Evolutionary conservation across 2,329 filamentous ascomycete genomes (phyloP).

Genomic region (Claviceps fusiformis): DNA sequence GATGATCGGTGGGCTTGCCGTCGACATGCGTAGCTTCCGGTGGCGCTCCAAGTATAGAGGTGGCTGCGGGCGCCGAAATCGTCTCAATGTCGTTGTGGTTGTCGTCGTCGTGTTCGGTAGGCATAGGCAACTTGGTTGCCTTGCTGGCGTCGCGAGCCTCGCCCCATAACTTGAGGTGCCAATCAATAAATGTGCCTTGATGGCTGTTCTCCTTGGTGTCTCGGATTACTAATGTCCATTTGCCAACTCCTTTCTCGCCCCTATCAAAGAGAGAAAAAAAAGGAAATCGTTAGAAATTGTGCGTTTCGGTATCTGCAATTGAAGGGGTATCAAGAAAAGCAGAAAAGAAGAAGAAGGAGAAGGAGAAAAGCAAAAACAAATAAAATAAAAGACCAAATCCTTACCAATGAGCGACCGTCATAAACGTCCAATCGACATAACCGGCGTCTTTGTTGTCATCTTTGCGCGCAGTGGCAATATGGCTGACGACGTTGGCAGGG

Average conservation of each 20-base stretch:
- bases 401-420: conserved; percentile 94
- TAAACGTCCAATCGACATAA: conserved; percentile 95
- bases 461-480: conserved; percentile 64
- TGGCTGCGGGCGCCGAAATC: conserved; percentile 13
- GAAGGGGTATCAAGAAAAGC: background rate
- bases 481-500: conserved; percentile 66
- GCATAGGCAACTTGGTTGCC: conserved; percentile 65
- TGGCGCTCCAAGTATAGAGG: conserved; percentile 33
- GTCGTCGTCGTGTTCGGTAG: conserved; percentile 68
- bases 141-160: conserved; percentile 66
- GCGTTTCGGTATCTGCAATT: background rate
- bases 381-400: conserved; percentile 13
- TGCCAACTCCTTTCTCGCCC: conserved; percentile 79
- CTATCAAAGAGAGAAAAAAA: conserved; percentile 24
- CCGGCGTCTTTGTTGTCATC: conserved; percentile 53
- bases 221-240: conserved; percentile 82
- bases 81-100: conserved; percentile 57
- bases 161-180: conserved; percentile 90
- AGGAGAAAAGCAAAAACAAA: no score
- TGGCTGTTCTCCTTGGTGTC: conserved; percentile 68
- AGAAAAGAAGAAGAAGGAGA: no score
- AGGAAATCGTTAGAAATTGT: background rate
- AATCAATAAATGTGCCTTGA: conserved; percentile 72
- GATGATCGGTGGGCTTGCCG: conserved; percentile 45
- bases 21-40: conserved; percentile 23